Evolutionary conservation across 352 stramenopile genomes (phyloP).

Genomic region (Phytophthora nicotianae): DNA sequence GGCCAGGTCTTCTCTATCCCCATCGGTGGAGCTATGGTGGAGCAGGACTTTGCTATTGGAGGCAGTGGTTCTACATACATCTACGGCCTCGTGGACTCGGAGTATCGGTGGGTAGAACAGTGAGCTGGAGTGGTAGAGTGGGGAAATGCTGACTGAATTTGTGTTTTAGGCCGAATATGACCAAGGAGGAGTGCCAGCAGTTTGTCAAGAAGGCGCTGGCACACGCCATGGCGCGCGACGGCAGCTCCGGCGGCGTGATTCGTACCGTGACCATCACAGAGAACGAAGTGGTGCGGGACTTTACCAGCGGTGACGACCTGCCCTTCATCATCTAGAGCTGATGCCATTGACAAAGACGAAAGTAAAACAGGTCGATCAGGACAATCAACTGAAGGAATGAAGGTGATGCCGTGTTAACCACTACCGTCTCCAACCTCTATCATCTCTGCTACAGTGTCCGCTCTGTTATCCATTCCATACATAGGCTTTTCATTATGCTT

Average conservation of each 20-base stretch:
- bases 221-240: constrained; percentile 98
- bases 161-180: constrained; percentile 94
- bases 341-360: not conserved
- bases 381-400: constrained; percentile 31
- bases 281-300: constrained; percentile 91
- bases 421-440: constrained; percentile 23
- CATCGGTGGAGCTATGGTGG: constrained; percentile 95
- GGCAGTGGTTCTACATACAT: constrained; percentile 98
- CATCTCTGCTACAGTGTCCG: constrained; percentile 7
- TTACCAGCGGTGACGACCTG: constrained; percentile 91
- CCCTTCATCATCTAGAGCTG: constrained; percentile 86
- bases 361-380: constrained; percentile 3
- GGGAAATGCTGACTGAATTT: constrained; percentile 1
- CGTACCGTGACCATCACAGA: constrained; percentile 95
- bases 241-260: constrained; percentile 98
- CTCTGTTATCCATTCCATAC: constrained; percentile 16
- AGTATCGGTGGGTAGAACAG: constrained; percentile 75
- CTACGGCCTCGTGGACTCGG: constrained; percentile 95
- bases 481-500: constrained; percentile 33
- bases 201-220: constrained; percentile 96
- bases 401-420: constrained; percentile 28
- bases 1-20: constrained; percentile 97
- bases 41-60: constrained; percentile 97
- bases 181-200: constrained; percentile 93
- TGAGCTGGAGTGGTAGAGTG: not conserved